Conservation (phyloP, 805 yeast species). For the Ascoidea rubescens region DNA sequence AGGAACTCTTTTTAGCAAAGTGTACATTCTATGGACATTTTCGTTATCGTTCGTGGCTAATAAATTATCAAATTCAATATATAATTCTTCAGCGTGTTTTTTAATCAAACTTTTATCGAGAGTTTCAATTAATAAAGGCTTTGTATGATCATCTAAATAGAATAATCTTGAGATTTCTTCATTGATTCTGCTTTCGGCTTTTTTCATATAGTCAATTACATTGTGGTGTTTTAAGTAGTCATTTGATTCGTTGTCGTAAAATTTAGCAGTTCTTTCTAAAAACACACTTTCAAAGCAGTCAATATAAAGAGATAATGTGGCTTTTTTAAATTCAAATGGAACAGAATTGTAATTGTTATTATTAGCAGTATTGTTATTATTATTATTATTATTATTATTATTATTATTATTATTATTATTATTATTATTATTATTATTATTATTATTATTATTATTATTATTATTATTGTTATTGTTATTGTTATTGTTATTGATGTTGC, state of each 20-base stretch:
- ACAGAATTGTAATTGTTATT: too few species aligned
- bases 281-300: constrained; percentile 68
- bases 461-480: too few species aligned
- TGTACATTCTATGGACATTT: constrained; percentile 69
- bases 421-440: too few species aligned
- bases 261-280: constrained; percentile 48
- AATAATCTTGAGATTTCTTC: constrained; percentile 75
- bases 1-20: constrained; percentile 64
- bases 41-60: constrained; percentile 58
- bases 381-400: too few species aligned
- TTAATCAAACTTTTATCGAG: constrained; percentile 67
- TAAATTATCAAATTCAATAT: constrained; percentile 61
- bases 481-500: not conserved
- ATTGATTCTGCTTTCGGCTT: constrained; percentile 67
- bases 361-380: too few species aligned
- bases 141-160: constrained; percentile 77
- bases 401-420: too few species aligned
- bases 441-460: too few species aligned
- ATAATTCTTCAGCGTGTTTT: constrained; percentile 62
- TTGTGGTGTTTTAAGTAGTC: constrained; percentile 57
- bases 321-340: constrained; percentile 73
- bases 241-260: constrained; percentile 42
- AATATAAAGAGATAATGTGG: constrained; percentile 70
- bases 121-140: constrained; percentile 59
- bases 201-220: constrained; percentile 81